Conservation (phyloP, 805 yeast genomes). For the Scheffersomyces spartinae region DNA sequence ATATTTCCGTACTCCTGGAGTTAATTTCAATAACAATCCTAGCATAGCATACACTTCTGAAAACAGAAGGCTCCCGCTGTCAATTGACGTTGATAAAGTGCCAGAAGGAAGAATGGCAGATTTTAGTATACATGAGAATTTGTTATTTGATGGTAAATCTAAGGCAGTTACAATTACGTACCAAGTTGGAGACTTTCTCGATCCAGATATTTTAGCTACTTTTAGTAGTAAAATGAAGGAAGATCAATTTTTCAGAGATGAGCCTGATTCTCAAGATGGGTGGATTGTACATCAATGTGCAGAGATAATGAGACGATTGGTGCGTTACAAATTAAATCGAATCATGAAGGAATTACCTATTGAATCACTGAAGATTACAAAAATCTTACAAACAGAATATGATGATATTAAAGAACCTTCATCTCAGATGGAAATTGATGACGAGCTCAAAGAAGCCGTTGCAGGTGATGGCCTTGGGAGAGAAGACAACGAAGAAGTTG, state of each 20-base stretch:
- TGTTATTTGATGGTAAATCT: constrained; percentile 23
- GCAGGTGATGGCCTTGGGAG: constrained; percentile 10
- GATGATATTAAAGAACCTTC: constrained; percentile 11
- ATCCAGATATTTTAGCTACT: constrained; percentile 18
- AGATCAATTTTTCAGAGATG: constrained; percentile 11
- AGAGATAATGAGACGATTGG: constrained; percentile 25
- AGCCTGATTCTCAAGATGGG: constrained; percentile 28
- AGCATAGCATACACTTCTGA: constrained; percentile 2
- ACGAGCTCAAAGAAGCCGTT: constrained; percentile 6
- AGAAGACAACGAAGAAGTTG: constrained; percentile 10
- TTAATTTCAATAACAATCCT: constrained; percentile 7
- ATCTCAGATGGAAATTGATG: constrained; percentile 7
- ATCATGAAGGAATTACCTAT: constrained; percentile 23
- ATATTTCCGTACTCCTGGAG: constrained; percentile 50
- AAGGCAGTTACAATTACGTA: constrained; percentile 27
- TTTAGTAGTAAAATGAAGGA: constrained; percentile 12
- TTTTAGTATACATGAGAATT: constrained; percentile 15
- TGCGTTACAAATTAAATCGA: constrained; percentile 26
- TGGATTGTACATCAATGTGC: constrained; percentile 28
- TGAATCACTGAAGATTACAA: constrained; percentile 17
- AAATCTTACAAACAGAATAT: constrained; percentile 20
- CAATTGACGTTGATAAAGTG: constrained; percentile 9
- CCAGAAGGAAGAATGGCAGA: constrained; percentile 6
- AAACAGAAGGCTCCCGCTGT: constrained; percentile 14
- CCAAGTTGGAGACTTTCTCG: constrained; percentile 31